Evolutionary conservation across 2,329 filamentous ascomycete genomes (phyloP), one percentile per base, ranked within the genome.

Genomic region (Thelonectria olida): DNA sequence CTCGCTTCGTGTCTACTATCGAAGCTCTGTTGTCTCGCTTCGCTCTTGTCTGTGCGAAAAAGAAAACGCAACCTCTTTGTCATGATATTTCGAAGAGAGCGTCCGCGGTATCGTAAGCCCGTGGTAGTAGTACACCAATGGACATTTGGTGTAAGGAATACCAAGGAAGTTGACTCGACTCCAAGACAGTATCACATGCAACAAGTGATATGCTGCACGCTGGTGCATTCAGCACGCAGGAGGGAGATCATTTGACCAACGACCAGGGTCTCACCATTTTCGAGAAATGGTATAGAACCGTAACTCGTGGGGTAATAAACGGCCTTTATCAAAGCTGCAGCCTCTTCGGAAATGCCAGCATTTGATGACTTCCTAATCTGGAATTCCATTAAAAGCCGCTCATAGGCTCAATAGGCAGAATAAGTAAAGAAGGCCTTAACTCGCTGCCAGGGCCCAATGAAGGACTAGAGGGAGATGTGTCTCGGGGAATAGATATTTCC

Each of bases 401-500:
- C n/a, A n/a, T n/a, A n/a, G n/a, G n/a, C n/a, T n/a, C n/a, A n/a
- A n/a, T n/a, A n/a, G n/a, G n/a, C n/a, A n/a, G n/a, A n/a, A n/a
- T n/a, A n/a, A n/a, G n/a, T n/a, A n/a, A n/a, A n/a, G n/a, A n/a
- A n/a, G n/a, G n/a, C n/a, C n/a, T n/a, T n/a, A n/a, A n/a, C n/a
- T n/a, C n/a, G n/a, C n/a, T n/a, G n/a, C n/a, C n/a, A n/a, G n/a
- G n/a, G n/a, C n/a, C n/a, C n/a, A n/a, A 39, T 17, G 36, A 20
- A 39, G 36, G 17, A 20, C 25, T 48, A 34, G 42, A n/a, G n/a
- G n/a, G n/a, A n/a, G n/a, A n/a, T 50, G 17, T 47, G 27, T 52
- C 22, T 39, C 68, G 68, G 68, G 64, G 45, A 41, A 44, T 39
- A 42, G 25, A 62, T 71, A 71, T 67, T 71, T 70, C 69, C 69